Percentiles rank a stretch among this genome's conserved stretches.
Evolutionary conservation across 148 eudicot species (phyloP).

Genomic region (Fagopyrum esculentum): DNA sequence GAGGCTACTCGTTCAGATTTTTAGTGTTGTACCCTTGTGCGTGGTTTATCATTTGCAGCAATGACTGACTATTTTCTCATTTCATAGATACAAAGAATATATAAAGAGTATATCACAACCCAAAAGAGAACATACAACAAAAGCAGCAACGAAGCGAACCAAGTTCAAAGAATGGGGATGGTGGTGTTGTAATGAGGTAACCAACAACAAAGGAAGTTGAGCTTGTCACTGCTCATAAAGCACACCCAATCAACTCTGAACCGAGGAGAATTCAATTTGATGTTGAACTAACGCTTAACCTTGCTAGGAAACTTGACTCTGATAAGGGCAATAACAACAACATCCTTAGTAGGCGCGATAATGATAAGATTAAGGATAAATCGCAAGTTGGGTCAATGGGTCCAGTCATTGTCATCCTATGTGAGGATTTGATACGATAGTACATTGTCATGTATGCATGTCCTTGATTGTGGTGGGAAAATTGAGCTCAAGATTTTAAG

Average conservation of each 20-base stretch:
- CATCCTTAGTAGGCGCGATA: conserved; percentile 62
- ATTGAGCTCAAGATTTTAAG: too few relatives aligned
- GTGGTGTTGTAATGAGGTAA: conserved; percentile 53
- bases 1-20: too few relatives aligned
- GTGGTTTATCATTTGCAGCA: neutral
- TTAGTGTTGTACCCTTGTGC: too few relatives aligned
- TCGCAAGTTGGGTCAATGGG: conserved; percentile 76
- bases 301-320: conserved; percentile 72
- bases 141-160: conserved; percentile 60
- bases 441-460: too few relatives aligned
- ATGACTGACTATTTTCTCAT: neutral
- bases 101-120: conserved; percentile 78
- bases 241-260: conserved; percentile 77
- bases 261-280: conserved; percentile 68
- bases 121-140: conserved; percentile 68
- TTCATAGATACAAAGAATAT: conserved; percentile 81
- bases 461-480: too few relatives aligned
- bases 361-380: conserved; percentile 48
- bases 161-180: conserved; percentile 83
- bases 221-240: conserved; percentile 76
- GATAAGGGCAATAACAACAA: conserved; percentile 91
- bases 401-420: conserved; percentile 57
- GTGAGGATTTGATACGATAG: too few relatives aligned
- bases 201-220: conserved; percentile 40
- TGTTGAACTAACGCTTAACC: conserved; percentile 73